Conservation (phyloP, 768 basidiomycete genomes). For the Kwoniella sp. region DNA sequence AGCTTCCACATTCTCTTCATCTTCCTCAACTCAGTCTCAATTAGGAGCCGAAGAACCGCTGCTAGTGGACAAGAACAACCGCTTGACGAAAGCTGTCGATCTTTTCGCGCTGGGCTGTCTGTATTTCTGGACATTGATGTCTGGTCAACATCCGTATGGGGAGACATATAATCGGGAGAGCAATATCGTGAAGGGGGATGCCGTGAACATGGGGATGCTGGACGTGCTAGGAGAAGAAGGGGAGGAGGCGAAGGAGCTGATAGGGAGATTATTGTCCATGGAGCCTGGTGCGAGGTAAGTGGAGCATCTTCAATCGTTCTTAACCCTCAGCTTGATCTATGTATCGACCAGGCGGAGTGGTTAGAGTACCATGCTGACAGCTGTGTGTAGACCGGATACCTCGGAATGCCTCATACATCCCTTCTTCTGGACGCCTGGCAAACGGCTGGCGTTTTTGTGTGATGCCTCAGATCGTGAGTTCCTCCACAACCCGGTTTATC, state of each 20-base stretch:
- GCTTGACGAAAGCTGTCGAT: conserved; percentile 92
- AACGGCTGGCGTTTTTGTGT: conserved; percentile 88
- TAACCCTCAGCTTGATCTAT: no score
- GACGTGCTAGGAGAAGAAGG: conserved; percentile 89
- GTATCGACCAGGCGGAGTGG: no score
- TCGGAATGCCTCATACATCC: conserved; percentile 85
- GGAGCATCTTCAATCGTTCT: not conserved
- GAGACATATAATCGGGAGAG: conserved; percentile 89
- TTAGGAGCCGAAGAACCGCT: conserved; percentile 24
- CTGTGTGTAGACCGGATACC: conserved; percentile 74
- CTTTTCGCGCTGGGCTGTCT: conserved; percentile 95
- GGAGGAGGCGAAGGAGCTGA: conserved; percentile 81
- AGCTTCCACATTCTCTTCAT: conserved; percentile 22
- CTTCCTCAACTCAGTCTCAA: conserved; percentile 27
- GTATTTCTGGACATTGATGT: conserved; percentile 88
- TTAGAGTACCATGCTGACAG: conserved; percentile 41
- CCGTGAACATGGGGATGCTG: conserved; percentile 69
- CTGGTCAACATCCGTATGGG: conserved; percentile 90
- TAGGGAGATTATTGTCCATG: conserved; percentile 73
- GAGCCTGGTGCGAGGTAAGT: conserved; percentile 74
- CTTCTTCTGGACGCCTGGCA: conserved; percentile 91
- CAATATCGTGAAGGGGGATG: conserved; percentile 80
- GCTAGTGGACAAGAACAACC: conserved; percentile 59
- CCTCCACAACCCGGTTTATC: no score
- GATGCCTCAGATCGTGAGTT: conserved; percentile 82